phyloP scores from a whole-genome alignment of 2,329 filamentous ascomycete genomes.

The Fusarium nodosum region DNA sequence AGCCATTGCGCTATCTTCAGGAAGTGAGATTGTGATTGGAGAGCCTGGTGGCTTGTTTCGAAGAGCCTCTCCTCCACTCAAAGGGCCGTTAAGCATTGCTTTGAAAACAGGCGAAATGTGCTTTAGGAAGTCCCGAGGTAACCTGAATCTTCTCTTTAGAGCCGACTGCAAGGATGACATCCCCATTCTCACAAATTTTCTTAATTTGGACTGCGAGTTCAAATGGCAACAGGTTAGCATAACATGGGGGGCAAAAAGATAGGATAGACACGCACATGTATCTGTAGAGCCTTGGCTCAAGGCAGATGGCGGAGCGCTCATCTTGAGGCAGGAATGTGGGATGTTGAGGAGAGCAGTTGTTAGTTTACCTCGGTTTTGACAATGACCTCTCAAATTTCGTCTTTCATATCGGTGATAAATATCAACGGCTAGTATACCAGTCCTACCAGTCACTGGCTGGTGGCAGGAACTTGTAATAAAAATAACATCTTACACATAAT shows the following conservation, averaged over 20 bases:
- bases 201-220: not conserved
- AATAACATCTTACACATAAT: too few species aligned
- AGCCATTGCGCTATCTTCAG: fast-evolving
- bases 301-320: not conserved
- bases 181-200: not conserved
- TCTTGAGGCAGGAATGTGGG: not conserved
- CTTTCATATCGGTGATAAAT: too few species aligned
- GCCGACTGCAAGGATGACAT: not conserved
- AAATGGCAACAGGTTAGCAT: not conserved
- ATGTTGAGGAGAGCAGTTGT: too few species aligned
- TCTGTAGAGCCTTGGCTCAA: not conserved
- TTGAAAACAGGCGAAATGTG: constrained; percentile 6
- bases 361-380: too few species aligned
- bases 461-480: too few species aligned
- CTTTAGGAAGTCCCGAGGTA: not conserved
- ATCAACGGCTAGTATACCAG: too few species aligned
- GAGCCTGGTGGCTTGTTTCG: not conserved
- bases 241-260: not conserved
- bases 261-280: not conserved
- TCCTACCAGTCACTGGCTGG: too few species aligned
- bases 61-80: not conserved
- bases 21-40: not conserved
- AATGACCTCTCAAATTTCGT: too few species aligned
- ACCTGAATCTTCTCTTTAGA: not conserved
- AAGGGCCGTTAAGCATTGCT: not conserved